These are phyloP conservation scores for Penicillium sp. DNA, from an alignment of 2,329 filamentous ascomycete species.

Conservation along the genomic window DNA sequence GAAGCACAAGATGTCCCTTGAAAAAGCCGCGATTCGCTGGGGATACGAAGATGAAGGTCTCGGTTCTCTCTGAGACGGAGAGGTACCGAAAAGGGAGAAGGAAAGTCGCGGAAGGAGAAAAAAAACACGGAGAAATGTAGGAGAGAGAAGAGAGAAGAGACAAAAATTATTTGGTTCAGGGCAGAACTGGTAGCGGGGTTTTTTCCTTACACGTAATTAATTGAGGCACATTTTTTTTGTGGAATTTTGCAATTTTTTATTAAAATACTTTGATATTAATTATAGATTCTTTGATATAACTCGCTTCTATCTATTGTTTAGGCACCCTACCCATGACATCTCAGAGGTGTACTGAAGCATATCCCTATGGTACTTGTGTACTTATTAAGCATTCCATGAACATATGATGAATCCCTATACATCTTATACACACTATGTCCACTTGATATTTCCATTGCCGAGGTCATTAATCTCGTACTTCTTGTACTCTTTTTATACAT, in stretches of 20 bases:
- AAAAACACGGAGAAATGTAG: constrained; percentile 20
- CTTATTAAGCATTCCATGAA: not conserved
- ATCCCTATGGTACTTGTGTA: not conserved
- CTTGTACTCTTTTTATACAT: not conserved
- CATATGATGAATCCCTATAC: not conserved
- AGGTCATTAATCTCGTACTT: not conserved
- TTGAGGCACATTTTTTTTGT: not conserved
- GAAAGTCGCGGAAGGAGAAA: constrained; percentile 17
- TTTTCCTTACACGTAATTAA: constrained; percentile 18
- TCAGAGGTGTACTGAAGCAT: too few relatives aligned
- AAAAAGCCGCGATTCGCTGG: constrained; percentile 27
- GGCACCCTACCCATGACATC: too few relatives aligned
- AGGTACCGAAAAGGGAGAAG: constrained; percentile 7
- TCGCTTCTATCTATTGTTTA: too few relatives aligned
- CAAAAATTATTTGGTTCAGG: constrained; percentile 30
- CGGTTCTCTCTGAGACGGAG: constrained; percentile 7
- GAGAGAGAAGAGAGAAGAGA: constrained; percentile 26
- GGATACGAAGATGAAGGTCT: not conserved
- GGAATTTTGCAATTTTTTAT: too few relatives aligned
- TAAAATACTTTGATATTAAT: too few relatives aligned
- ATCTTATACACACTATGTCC: not conserved
- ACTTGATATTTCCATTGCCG: not conserved
- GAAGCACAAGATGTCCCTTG: constrained; percentile 19
- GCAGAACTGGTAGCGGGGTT: constrained; percentile 25
- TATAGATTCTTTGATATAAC: too few relatives aligned